Conservation (phyloP, 768 basidiomycete genomes). For the Trametes cingulata region DNA sequence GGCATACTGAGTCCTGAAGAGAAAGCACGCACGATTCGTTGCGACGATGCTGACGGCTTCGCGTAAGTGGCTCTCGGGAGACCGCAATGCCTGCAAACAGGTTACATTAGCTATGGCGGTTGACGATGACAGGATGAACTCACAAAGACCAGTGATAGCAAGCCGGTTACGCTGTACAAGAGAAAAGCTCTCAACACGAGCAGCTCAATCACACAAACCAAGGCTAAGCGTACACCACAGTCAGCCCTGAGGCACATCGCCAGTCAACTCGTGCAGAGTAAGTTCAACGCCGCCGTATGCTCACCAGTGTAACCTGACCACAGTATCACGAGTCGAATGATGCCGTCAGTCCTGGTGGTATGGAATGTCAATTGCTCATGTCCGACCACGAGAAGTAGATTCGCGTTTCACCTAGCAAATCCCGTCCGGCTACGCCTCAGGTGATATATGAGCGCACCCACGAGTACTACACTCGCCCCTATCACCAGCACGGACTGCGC, state of each 20-base stretch:
- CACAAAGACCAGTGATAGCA: constrained; percentile 3
- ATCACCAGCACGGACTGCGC: constrained; percentile 4
- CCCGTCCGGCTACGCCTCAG: background rate
- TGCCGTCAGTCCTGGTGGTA: background rate
- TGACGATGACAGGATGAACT: background rate
- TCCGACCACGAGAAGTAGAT: background rate
- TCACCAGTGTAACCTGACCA: constrained; percentile 3
- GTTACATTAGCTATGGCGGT: no score
- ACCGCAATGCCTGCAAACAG: no score
- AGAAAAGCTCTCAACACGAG: no score
- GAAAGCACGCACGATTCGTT: background rate
- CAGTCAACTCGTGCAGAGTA: background rate
- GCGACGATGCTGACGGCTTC: constrained; percentile 2
- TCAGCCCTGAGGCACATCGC: background rate
- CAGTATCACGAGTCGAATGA: background rate
- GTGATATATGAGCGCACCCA: background rate
- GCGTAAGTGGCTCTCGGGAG: background rate
- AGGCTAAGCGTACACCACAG: background rate
- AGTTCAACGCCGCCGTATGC: background rate
- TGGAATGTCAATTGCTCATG: background rate
- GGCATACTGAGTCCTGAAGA: fast-evolving
- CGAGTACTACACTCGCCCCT: background rate
- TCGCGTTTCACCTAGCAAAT: background rate
- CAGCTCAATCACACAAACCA: no score
- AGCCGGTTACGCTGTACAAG: background rate